A percentile compares a stretch with the other conserved stretches of the same genome.
Evolutionary conservation across 768 basidiomycete species (phyloP).

Genomic region (Amanita rubescens): DNA sequence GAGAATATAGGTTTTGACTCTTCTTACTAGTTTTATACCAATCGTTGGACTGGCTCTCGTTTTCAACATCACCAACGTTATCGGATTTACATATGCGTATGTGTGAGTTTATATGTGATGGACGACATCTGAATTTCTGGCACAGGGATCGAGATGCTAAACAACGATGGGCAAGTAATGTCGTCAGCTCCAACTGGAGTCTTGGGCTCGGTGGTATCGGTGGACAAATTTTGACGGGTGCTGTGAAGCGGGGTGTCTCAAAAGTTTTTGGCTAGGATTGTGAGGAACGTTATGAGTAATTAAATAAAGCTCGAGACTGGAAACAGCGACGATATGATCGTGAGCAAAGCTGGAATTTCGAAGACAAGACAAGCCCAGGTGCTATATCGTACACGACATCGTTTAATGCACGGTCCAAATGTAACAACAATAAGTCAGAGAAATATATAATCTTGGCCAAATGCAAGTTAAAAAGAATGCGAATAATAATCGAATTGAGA

Average conservation of each 20-base stretch:
- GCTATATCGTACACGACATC: conserved; percentile 3
- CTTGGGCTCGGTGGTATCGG: conserved; percentile 77
- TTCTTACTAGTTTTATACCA: conserved; percentile 69
- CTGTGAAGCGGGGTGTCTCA: conserved; percentile 77
- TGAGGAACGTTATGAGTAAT: not conserved
- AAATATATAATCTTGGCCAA: conserved; percentile 5
- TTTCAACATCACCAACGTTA: conserved; percentile 93
- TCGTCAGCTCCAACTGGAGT: conserved; percentile 64
- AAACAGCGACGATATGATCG: conserved; percentile 5
- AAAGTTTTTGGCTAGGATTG: conserved; percentile 53
- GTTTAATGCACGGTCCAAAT: conserved; percentile 2
- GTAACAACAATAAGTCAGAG: conserved; percentile 2
- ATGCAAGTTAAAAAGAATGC: conserved; percentile 13
- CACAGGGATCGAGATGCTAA: conserved; percentile 87
- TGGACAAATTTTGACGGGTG: conserved; percentile 74
- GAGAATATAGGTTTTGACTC: not conserved
- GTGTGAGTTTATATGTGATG: conserved; percentile 18
- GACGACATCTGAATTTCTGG: conserved; percentile 8
- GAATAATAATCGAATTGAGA: conserved; percentile 12
- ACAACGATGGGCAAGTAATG: conserved; percentile 76
- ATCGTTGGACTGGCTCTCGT: conserved; percentile 92
- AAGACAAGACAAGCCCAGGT: not conserved
- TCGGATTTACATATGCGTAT: conserved; percentile 94
- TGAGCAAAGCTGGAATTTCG: conserved; percentile 10
- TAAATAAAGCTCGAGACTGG: not conserved